A percentile compares a stretch with the other conserved stretches of the same genome.
Evolutionary conservation across 805 yeast species (phyloP).

Genomic region (Candida tallmaniae): DNA sequence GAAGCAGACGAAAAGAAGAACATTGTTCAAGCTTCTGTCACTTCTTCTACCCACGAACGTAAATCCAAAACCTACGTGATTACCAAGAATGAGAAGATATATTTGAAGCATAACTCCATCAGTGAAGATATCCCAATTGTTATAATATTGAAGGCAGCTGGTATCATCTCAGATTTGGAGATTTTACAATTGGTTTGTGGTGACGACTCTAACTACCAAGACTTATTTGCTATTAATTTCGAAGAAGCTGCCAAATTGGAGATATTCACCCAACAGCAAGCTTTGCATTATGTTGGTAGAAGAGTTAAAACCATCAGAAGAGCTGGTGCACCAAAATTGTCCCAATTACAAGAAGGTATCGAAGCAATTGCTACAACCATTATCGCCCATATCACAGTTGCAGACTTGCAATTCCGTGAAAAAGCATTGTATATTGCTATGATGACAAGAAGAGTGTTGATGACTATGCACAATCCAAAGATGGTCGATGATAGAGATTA

Average conservation of each 20-base stretch:
- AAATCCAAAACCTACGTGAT: conserved; percentile 96
- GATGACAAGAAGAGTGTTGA: conserved; percentile 93
- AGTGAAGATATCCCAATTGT: conserved; percentile 95
- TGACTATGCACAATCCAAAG: conserved; percentile 91
- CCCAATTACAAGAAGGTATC: conserved; percentile 87
- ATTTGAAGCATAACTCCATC: conserved; percentile 91
- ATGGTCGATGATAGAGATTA: conserved; percentile 99
- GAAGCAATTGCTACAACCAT: conserved; percentile 96
- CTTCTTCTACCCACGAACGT: conserved; percentile 97
- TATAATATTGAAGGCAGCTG: conserved; percentile 89
- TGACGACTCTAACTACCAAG: conserved; percentile 81
- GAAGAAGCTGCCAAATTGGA: conserved; percentile 89
- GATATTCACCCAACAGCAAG: conserved; percentile 88
- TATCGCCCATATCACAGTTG: conserved; percentile 89
- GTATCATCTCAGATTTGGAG: conserved; percentile 86
- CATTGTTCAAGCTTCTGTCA: conserved; percentile 94
- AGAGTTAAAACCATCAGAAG: conserved; percentile 92
- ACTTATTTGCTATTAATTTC: conserved; percentile 84
- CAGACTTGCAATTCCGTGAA: conserved; percentile 82
- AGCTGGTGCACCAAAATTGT: conserved; percentile 72
- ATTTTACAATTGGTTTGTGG: conserved; percentile 95
- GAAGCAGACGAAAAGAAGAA: conserved; percentile 95
- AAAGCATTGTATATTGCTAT: conserved; percentile 92
- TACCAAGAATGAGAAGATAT: conserved; percentile 84
- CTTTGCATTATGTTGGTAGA: conserved; percentile 84